Evolutionary conservation across 2,329 filamentous ascomycete genomes (phyloP), one percentile per base, ranked within the genome.

Genomic region (Phaeosphaeriaceae sp.): DNA sequence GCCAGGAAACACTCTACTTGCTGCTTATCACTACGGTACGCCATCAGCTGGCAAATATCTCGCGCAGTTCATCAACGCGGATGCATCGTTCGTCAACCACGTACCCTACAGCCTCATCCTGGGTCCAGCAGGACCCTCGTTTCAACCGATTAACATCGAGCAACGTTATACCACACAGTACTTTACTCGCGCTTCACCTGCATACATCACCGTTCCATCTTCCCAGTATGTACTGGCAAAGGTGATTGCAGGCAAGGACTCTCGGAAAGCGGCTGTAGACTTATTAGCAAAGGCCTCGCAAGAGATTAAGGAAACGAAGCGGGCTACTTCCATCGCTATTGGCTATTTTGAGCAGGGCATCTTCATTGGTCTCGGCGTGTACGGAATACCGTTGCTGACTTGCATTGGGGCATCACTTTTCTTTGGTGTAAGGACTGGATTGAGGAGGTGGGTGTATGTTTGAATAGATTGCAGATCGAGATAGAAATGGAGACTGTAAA

Each of bases 41-140:
- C 72, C 78, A 0, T 54, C 72, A 1, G 71, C 79, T 2, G 81
- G 78, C 13, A 87, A 87, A 63, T 87, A 87, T 54, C 73, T 87
- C 4, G 74, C 77, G 6, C 82, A 87, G 54, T 85, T 82, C 64
- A 70, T 86, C 29, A 60, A 74, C 7, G 74, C 82, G 2, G 71
- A 79, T 11, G 63, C 78, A 0, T 79, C 80, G 0, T 82, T 80
- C 61, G 71, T 83, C 46, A 87, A 87, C 63, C 79, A 84, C 43
- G 76, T 87, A 6, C 84, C 84, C 0, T 54, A 72, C 2, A 76
- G 81, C 28, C 70, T 87, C 2, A 76, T 87, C 3, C 59, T 77
- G 64, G 66, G 66, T 44, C 68, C 66, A 3, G 49, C 59, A 1
- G 61, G 60, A 1, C 66, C 67, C 0, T 44, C 42, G 2, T 50